A percentile compares a stretch with the other conserved stretches of the same genome.
Evolutionary conservation across 805 yeast genomes (phyloP).

Genomic region (Barnettozyma salicaria): DNA sequence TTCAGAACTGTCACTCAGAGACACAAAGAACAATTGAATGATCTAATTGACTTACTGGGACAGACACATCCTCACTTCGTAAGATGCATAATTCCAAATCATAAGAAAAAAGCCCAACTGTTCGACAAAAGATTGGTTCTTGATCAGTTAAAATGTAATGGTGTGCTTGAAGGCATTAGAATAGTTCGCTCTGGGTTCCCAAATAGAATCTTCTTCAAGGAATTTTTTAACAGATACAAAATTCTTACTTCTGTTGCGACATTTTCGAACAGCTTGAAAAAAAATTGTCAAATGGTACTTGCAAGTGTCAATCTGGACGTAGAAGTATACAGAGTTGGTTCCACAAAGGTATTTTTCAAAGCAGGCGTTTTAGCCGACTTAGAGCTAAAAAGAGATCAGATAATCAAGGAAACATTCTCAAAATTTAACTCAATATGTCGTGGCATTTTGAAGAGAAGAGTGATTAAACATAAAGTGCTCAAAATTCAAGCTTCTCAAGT

Average conservation of each 20-base stretch:
- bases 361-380: slow-evolving; percentile 93
- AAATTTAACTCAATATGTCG: slow-evolving; percentile 58
- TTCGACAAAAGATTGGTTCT: slow-evolving; percentile 75
- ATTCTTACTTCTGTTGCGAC: slow-evolving; percentile 52
- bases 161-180: slow-evolving; percentile 96
- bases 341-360: slow-evolving; percentile 87
- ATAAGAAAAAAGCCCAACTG: slow-evolving; percentile 57
- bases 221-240: slow-evolving; percentile 69
- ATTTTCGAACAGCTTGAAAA: slow-evolving; percentile 44
- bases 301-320: slow-evolving; percentile 65
- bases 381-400: slow-evolving; percentile 69
- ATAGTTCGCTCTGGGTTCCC: slow-evolving; percentile 98
- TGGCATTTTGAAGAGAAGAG: slow-evolving; percentile 54
- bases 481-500: slow-evolving; percentile 66
- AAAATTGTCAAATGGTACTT: slow-evolving; percentile 63
- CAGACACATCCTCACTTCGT: slow-evolving; percentile 94
- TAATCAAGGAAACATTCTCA: slow-evolving; percentile 49
- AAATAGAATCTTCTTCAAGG: slow-evolving; percentile 78
- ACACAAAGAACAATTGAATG: slow-evolving; percentile 77
- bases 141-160: slow-evolving; percentile 90
- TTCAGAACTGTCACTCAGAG: slow-evolving; percentile 80
- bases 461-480: slow-evolving; percentile 42
- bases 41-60: slow-evolving; percentile 64
- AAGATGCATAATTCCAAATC: slow-evolving; percentile 90
- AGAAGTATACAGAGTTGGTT: slow-evolving; percentile 80